Evolutionary conservation across 2,329 filamentous ascomycete genomes (phyloP), one percentile per base, ranked within the genome.

Genomic region (Metarhizium guizhouense): DNA sequence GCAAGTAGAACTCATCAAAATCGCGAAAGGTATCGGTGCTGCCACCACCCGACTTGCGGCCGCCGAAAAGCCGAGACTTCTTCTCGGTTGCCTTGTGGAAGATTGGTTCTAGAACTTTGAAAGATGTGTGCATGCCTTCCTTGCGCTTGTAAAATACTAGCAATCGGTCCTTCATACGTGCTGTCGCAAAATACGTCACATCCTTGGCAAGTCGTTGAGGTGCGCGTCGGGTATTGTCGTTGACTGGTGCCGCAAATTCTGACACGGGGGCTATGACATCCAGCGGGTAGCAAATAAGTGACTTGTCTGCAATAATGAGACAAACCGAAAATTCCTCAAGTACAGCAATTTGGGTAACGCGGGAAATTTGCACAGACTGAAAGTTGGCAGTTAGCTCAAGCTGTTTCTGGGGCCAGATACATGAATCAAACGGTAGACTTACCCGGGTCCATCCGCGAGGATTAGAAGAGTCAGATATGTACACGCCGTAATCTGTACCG

Each of bases 1-100:
- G 94, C 63, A 99, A 92, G 73, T 97, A 99, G 72, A 99, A 99
- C 63, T 97, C 94, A 74, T 99, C 94, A 69, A 92, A 99, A 67
- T 99, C 94, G 59, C 94, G 87, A 84, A 97, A 99, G 64, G 93
- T 93, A 64, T 99, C 94, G 0, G 93, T 96, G 57, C 82, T 85
- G 20, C 90, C 90, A 34, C 80, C 78, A 10, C 81, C 81, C 13
- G 74, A 72, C 57, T 74, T 75, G 18, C 84, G 85, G 60, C 76
- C 72, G 43, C 82, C 79, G 59, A 86, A 85, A 14, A 86, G 69
- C 8, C 90, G 84, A 4, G 84, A 82, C 64, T 86, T 89, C 75
- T 88, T 93, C 66, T 95, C 89, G 0, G 88, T 86, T 1, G 91
- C 88, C 68, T 96, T 96, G 62, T 96, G 92, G 66, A 94, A 88